Base-by-base conservation (phyloP, 2,329 filamentous ascomycete species). In the Trichoderma sp. region DNA sequence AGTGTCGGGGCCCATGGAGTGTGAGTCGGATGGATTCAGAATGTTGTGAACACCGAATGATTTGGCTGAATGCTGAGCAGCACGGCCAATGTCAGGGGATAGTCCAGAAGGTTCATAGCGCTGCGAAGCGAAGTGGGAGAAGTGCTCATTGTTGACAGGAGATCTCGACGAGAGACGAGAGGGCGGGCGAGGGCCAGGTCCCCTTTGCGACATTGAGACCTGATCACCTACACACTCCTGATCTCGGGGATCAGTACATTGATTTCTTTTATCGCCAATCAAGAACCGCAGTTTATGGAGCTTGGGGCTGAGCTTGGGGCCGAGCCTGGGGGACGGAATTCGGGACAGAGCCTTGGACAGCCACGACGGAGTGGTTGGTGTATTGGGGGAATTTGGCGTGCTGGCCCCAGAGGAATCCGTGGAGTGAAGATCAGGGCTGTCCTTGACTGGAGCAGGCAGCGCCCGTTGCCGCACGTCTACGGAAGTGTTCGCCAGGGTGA, bases 191-290 rank as follows among this genome's bases (percentile, higher is more conserved):
- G 84, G 80, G 79, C 81, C 82, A 83, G 83, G 78, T 75, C 82
- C 84, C 81, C 83, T 84, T 82, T 87, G 85, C 81, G 86, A 88
- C 87, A 89, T 89, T 82, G 86, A 84, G 82, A 80, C 80, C 84
- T 83, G 83, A 80, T 86, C 85, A 82, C 85, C 84, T 83, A 79
- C 80, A 78, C 80, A 78, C 79, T 79, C 80, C 76, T 80, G 79
- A 80, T 80, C 82, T 78, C 78, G 79, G 80, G 79, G 80, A 81
- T 81, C 82, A 78, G 82, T 79, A 85, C 87, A 89, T 89, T 83
- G 86, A 87, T 82, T 77, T 73, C 72, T 72, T 53, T 64, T 71
- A 56, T 69, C 67, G 35, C 67, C 68, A 68, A 70, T 64, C 68
- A 74, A 71, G 52, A 69, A 70, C 25, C 68, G 60, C 68, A 69